Base-by-base conservation (phyloP, 441 rosid species). In the Pelargonium exstipulatum region DNA sequence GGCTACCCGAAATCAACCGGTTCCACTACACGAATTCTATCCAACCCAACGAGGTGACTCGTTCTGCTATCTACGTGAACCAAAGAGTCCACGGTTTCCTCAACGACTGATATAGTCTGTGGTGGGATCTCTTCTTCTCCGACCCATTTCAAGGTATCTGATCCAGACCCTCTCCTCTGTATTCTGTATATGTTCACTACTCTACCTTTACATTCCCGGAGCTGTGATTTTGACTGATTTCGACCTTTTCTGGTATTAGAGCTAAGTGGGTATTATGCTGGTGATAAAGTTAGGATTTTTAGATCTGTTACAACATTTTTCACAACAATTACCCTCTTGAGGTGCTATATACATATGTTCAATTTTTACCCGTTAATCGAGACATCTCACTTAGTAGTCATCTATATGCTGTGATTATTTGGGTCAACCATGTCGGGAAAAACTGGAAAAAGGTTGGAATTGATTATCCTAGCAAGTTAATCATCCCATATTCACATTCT, bases 361-460 rank as follows among this genome's bases (percentile, higher is more conserved):
- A 20, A 51, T 3, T 4, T 51, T 51, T 51, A 55, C 26, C 22
- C 26, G 4, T 35, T 35, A 35, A 35, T 35, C 8, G 1, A 55
- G 9, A 17, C 24, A 9, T 53, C 20, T 13, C 20, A 53, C 5
- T 49, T n/a, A 49, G 16, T 18, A 49, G n/a, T 49, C 57, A 49
- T 49, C 57, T 17, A n/a, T 14, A 49, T n/a, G 22, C 61, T 55
- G 61, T 55, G 61, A 55, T 55, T 55, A 55, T 55, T 51, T 51
- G 4, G 20, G 58, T 14, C 58, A 51, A 8, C 16, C 8, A 13
- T 51, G 14, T 5, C 53, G 26, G 61, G 20, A 55, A 9, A 17
- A 22, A 16, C 22, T 17, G 2, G 14, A 16, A 16, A 51, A 17
- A 6, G 16, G 58, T 35, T 6, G 58, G 58, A 51, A 14, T 17